Percentiles rank a stretch among this genome's conserved stretches.
phyloP scores from a whole-genome alignment of 768 basidiomycete species.

The Lepiota venenata region DNA sequence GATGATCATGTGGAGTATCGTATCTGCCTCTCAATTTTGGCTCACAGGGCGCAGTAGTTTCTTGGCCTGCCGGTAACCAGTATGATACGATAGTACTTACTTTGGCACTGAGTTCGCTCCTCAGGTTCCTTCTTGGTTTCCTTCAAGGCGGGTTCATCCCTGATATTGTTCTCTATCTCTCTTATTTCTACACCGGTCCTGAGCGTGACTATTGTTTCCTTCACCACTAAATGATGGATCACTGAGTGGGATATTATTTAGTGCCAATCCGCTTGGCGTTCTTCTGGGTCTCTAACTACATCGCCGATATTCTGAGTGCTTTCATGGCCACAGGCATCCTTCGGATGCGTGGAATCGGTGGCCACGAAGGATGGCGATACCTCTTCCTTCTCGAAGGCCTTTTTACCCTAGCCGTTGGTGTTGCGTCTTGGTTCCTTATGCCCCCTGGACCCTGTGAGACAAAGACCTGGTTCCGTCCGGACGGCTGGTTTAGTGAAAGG shows the following conservation, averaged over 20 bases:
- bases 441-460: constrained; percentile 65
- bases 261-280: constrained; percentile 65
- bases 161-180: constrained; percentile 61
- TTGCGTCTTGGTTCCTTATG: constrained; percentile 54
- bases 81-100: neutral
- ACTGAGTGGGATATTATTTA: constrained; percentile 16
- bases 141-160: constrained; percentile 66
- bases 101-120: neutral
- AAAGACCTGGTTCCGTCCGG: constrained; percentile 52
- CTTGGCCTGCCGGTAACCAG: constrained; percentile 42
- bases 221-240: neutral
- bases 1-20: constrained; percentile 56
- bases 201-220: constrained; percentile 37
- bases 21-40: constrained; percentile 59
- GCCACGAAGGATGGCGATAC: constrained; percentile 56
- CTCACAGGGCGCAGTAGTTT: constrained; percentile 49
- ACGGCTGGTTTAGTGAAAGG: constrained; percentile 66
- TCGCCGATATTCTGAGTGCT: constrained; percentile 49
- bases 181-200: constrained; percentile 59
- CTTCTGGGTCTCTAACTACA: constrained; percentile 65
- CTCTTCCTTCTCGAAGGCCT: constrained; percentile 55
- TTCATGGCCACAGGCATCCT: constrained; percentile 68
- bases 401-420: constrained; percentile 46
- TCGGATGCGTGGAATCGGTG: constrained; percentile 46
- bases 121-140: constrained; percentile 52